These are phyloP conservation scores for Ophiognomonia clavigignenti-juglandacearum DNA, from an alignment of 2,329 filamentous ascomycete species.

Conservation along the genomic window DNA sequence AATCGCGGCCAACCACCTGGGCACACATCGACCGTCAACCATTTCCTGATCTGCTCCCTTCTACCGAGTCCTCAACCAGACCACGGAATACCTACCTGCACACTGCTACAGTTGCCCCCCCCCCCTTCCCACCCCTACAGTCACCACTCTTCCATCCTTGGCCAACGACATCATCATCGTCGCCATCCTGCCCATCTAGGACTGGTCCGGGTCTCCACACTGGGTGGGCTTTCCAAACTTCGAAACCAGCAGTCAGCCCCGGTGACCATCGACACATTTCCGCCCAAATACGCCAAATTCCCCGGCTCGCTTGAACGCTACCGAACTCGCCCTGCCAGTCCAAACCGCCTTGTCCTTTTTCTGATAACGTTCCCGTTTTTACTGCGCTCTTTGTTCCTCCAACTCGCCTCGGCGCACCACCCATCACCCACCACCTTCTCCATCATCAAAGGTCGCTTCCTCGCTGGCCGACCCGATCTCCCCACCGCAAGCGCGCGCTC, in stretches of 20 bases:
- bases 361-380: constrained; percentile 18
- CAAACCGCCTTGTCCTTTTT: constrained; percentile 14
- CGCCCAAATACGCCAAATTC: constrained; percentile 1
- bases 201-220: neutral
- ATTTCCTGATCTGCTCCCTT: too few species aligned
- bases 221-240: neutral
- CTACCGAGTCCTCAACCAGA: too few species aligned
- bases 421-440: neutral
- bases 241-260: constrained; percentile 7
- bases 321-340: constrained; percentile 9
- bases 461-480: constrained; percentile 15
- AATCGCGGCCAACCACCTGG: too few species aligned
- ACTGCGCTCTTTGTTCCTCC: constrained; percentile 12
- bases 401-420: neutral
- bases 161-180: neutral
- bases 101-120: too few species aligned
- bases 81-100: too few species aligned
- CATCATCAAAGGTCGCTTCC: neutral
- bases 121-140: too few species aligned
- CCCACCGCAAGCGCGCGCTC: neutral
- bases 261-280: constrained; percentile 1
- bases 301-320: constrained; percentile 13
- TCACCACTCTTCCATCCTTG: neutral
- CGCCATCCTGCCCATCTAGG: neutral
- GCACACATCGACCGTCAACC: too few species aligned